phyloP scores from a whole-genome alignment of 208 protist species.

The Wallacemonas collosoma region DNA sequence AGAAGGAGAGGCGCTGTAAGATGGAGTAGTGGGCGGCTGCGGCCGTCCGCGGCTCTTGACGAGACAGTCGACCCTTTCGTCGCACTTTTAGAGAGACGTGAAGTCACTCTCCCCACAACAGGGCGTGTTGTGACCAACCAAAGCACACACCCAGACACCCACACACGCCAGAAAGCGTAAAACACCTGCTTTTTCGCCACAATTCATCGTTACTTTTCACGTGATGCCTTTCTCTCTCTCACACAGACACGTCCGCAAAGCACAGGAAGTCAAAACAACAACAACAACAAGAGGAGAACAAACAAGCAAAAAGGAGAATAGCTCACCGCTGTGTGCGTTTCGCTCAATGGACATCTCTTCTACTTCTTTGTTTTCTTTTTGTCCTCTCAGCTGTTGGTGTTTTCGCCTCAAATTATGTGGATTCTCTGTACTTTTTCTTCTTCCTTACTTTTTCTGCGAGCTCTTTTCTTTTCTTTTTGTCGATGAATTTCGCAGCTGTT shows the following conservation, averaged over 20 bases:
- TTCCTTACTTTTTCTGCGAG: constrained; percentile 14
- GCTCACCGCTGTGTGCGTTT: background rate
- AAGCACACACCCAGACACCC: background rate
- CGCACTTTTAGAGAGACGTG: too few relatives aligned
- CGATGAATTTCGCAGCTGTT: too few relatives aligned
- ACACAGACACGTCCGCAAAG: background rate
- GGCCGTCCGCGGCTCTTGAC: too few relatives aligned
- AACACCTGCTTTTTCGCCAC: background rate
- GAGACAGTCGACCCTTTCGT: too few relatives aligned
- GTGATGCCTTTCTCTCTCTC: background rate
- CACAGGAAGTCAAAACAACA: constrained; percentile 5
- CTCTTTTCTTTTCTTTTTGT: constrained; percentile 17
- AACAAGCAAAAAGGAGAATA: constrained; percentile 6
- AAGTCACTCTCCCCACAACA: too few relatives aligned
- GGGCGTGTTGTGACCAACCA: too few relatives aligned
- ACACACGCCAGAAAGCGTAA: background rate
- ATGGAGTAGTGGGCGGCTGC: too few relatives aligned
- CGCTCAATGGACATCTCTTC: background rate
- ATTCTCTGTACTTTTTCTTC: constrained; percentile 4
- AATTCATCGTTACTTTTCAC: constrained; percentile 18
- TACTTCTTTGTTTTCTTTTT: constrained; percentile 18
- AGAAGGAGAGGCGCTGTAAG: too few relatives aligned
- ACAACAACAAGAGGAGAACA: constrained; percentile 18
- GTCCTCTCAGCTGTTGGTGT: background rate
- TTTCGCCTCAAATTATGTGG: constrained; percentile 6